A percentile compares a stretch with the other conserved stretches of the same genome.
These are phyloP conservation scores for Daedalea quercina DNA, from an alignment of 768 basidiomycete genomes.

Conservation along the genomic window DNA sequence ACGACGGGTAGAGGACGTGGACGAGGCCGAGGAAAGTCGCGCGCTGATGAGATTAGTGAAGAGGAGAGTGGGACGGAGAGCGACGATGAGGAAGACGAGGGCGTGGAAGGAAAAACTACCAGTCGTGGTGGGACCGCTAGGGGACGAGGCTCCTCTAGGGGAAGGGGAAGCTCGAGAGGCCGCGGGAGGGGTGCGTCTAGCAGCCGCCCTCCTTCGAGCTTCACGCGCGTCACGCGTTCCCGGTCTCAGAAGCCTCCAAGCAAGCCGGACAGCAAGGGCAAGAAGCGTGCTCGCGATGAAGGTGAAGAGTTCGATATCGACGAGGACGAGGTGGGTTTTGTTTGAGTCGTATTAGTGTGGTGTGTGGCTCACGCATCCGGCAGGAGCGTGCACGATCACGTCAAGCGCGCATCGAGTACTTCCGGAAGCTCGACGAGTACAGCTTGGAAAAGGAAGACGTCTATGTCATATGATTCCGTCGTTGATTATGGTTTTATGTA, in stretches of 20 bases:
- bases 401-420: slow-evolving; percentile 19
- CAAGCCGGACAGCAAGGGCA: slow-evolving; percentile 7
- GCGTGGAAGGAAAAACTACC: background rate
- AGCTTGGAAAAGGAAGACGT: slow-evolving; percentile 23
- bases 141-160: slow-evolving; percentile 2
- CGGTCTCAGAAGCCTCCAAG: background rate
- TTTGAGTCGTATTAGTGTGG: background rate
- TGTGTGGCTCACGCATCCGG: background rate
- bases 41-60: background rate
- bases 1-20: background rate
- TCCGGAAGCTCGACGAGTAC: slow-evolving; percentile 20
- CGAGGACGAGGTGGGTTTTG: slow-evolving; percentile 16
- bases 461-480: slow-evolving; percentile 14
- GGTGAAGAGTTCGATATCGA: slow-evolving; percentile 11
- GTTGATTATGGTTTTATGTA: no score
- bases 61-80: slow-evolving; percentile 2
- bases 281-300: slow-evolving; percentile 9
- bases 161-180: slow-evolving; percentile 7
- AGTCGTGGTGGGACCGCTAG: background rate
- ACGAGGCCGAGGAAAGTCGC: background rate
- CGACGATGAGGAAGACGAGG: background rate
- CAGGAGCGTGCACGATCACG: slow-evolving; percentile 18
- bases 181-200: background rate
- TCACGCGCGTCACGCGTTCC: slow-evolving; percentile 7
- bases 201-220: slow-evolving; percentile 4